Conservation (phyloP, 768 basidiomycete species). For the Trametes cubensis region DNA sequence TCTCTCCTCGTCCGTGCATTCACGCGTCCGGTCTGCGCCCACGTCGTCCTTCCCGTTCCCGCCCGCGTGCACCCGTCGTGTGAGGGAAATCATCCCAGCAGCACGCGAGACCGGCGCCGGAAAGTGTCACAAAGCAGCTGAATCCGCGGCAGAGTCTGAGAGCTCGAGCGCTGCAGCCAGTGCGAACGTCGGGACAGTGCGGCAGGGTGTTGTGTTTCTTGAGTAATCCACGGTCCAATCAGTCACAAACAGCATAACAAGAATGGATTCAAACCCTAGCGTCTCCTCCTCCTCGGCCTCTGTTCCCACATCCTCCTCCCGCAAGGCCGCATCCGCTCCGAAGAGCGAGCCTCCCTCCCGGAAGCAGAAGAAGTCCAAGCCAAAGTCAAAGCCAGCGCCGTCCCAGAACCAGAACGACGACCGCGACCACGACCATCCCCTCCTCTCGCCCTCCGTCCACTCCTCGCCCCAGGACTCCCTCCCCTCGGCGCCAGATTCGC, state of each 20-base stretch:
- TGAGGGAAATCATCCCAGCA: not conserved
- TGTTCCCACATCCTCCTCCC: constrained; percentile 20
- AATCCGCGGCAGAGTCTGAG: no score
- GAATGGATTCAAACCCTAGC: constrained; percentile 27
- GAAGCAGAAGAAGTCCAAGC: constrained; percentile 18
- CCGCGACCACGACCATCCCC: constrained; percentile 9
- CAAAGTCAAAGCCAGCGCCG: constrained; percentile 5
- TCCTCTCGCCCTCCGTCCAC: constrained; percentile 13
- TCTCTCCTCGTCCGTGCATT: constrained; percentile 4
- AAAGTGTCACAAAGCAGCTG: not conserved
- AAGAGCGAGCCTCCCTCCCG: constrained; percentile 15
- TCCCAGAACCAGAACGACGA: constrained; percentile 5
- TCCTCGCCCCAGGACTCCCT: constrained; percentile 12
- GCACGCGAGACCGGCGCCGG: constrained; percentile 2
- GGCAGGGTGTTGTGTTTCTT: constrained; percentile 16
- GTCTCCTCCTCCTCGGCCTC: constrained; percentile 21
- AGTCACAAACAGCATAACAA: constrained; percentile 21
- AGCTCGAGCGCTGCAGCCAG: not conserved
- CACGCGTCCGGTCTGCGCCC: not conserved
- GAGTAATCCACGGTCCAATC: constrained; percentile 24
- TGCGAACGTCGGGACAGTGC: constrained; percentile 17
- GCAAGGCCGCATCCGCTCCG: constrained; percentile 20
- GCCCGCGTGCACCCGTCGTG: not conserved
- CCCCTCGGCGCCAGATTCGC: constrained; percentile 19
- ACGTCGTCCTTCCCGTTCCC: not conserved